Evolutionary conservation across 2,329 filamentous ascomycete genomes (phyloP), one percentile per base, ranked within the genome.

Genomic region (Epichloe glyceriae): DNA sequence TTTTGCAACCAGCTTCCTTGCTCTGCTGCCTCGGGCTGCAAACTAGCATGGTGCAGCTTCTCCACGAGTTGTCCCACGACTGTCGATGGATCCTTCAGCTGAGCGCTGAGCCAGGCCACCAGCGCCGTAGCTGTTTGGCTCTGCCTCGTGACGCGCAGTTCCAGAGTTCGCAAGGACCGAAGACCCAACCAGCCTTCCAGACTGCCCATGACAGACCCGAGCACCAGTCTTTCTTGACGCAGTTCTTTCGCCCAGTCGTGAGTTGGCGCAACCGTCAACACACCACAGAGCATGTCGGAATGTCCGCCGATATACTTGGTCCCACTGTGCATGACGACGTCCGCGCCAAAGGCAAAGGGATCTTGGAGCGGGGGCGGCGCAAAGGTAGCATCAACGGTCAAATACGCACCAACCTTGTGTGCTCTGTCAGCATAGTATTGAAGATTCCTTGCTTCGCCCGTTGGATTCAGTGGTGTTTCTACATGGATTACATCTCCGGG

Each of bases 231-330:
- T 63, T 98, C 91, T 1, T 66, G 63, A 45, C 74, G 70, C 60
- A 97, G 69, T 20, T 68, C 71, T 33, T 64, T 63, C n/a, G 80
- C 65, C 84, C 84, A 86, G 4, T 74, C 59, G 45, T 67, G 67
- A 38, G 66, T 66, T 15, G 77, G 76, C 47, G 76, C 72, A 5
- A 89, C 78, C 0, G 81, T 79, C 30, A 98, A 70, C 17, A 94
- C 84, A 20, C 93, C 93, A 62, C 87, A 94, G 5, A 97, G 79
- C 76, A 97, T 76, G 68, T 98, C 93, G 57, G 85, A 91, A 70
- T 98, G 93, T 0, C 93, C 93, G 19, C 93, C 93, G 57, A 98
- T 80, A 68, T 97, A 98, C 74, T 97, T 98, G 17, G 90, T 95
- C 3, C 89, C 93, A 48, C 79, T 85, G 69, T 98, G 93, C 87